phyloP scores from a whole-genome alignment of 305 asterid genomes.

The Fraxinus albicans region DNA sequence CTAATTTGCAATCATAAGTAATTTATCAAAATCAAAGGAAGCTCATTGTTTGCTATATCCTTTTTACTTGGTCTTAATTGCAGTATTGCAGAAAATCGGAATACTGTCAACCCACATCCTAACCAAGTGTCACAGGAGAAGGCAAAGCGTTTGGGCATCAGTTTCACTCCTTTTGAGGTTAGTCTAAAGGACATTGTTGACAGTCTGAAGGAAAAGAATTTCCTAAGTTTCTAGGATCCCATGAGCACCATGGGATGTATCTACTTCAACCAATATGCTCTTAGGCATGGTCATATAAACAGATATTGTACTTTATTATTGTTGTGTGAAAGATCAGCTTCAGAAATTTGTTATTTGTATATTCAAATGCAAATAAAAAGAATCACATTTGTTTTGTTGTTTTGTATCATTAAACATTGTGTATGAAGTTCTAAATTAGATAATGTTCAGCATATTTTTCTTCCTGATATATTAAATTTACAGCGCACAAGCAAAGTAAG shows the following conservation, averaged over 20 bases:
- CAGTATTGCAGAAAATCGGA: constrained; percentile 16
- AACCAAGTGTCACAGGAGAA: constrained; percentile 28
- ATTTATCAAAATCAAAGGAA: neutral
- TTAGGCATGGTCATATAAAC: neutral
- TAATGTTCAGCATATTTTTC: neutral
- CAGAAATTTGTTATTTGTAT: neutral
- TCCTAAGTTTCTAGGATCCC: constrained; percentile 17
- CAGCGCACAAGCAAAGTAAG: neutral
- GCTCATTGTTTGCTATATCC: neutral
- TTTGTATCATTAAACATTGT: neutral
- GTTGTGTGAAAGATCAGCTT: neutral
- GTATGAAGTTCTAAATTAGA: neutral
- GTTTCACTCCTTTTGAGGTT: constrained; percentile 38
- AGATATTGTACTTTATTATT: neutral
- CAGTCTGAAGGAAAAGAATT: constrained; percentile 33
- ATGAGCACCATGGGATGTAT: neutral
- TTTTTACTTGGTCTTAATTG: neutral
- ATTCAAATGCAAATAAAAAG: neutral
- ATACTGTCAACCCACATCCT: neutral
- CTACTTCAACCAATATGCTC: neutral
- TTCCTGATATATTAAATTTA: neutral
- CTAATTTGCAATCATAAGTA: neutral
- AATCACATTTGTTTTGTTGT: neutral
- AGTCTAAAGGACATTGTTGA: constrained; percentile 43
- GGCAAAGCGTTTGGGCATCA: constrained; percentile 38